Percentiles rank a stretch among this genome's conserved stretches.
phyloP scores from a whole-genome alignment of 2,329 filamentous ascomycete species.

The Dothistroma pini region DNA sequence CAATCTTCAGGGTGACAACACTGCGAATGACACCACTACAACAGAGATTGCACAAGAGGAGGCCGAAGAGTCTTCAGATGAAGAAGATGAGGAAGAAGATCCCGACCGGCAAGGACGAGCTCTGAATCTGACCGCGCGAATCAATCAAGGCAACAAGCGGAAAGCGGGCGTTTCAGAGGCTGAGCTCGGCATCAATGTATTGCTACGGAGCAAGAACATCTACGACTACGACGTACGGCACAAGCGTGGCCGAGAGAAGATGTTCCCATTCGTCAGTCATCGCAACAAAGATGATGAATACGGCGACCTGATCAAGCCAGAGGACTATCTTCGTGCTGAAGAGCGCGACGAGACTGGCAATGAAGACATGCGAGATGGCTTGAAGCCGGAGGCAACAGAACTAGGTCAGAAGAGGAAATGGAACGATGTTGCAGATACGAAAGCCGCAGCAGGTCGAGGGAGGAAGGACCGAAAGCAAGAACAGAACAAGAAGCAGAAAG shows the following conservation, averaged over 20 bases:
- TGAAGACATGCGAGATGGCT: slow-evolving; percentile 55
- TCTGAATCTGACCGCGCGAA: slow-evolving; percentile 78
- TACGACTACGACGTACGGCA: slow-evolving; percentile 89
- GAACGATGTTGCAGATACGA: slow-evolving; percentile 61
- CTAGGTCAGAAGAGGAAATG: slow-evolving; percentile 93
- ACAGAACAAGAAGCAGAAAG: slow-evolving; percentile 19
- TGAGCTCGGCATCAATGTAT: slow-evolving; percentile 85
- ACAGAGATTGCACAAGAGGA: slow-evolving; percentile 65
- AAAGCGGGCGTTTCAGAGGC: slow-evolving; percentile 85
- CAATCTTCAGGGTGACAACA: slow-evolving; percentile 67
- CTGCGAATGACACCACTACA: slow-evolving; percentile 66
- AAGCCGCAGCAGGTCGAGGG: slow-evolving; percentile 34
- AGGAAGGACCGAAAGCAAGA: slow-evolving; percentile 60
- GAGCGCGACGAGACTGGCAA: slow-evolving; percentile 76
- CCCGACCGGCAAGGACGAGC: slow-evolving; percentile 88
- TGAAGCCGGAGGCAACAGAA: slow-evolving; percentile 45
- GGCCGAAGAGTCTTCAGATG: slow-evolving; percentile 79
- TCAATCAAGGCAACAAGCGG: slow-evolving; percentile 74
- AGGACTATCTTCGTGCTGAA: slow-evolving; percentile 90
- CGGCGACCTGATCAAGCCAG: slow-evolving; percentile 86
- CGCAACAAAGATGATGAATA: slow-evolving; percentile 83
- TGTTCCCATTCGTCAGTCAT: slow-evolving; percentile 83
- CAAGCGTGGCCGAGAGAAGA: slow-evolving; percentile 86
- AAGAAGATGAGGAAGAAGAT: slow-evolving; percentile 86
- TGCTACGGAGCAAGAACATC: slow-evolving; percentile 77